Evolutionary conservation across 1,139 yeast genomes (phyloP).

Genomic region (Pichia sp.): DNA sequence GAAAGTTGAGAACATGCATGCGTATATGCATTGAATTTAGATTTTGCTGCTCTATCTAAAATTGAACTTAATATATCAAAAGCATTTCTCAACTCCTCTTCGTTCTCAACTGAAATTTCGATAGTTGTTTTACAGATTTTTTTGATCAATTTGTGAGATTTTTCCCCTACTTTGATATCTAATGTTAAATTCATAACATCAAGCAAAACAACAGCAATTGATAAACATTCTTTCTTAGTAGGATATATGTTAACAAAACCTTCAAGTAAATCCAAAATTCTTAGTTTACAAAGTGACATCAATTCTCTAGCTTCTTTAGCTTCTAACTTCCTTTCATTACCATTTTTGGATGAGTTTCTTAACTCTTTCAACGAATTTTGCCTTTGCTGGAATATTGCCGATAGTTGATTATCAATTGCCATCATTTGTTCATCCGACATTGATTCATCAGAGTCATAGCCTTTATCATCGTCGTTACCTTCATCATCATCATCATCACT

Average conservation of each 20-base stretch:
- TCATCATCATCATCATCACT: slow-evolving; percentile 26
- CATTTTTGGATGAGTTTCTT: slow-evolving; percentile 36
- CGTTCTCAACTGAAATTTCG: slow-evolving; percentile 7
- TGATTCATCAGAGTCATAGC: slow-evolving; percentile 49
- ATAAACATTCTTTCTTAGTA: slow-evolving; percentile 1
- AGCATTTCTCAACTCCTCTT: slow-evolving; percentile 14
- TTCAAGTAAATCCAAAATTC: slow-evolving; percentile 72
- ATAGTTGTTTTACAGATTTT: slow-evolving; percentile 51
- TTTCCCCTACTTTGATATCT: slow-evolving; percentile 62
- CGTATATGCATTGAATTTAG: slow-evolving; percentile 42
- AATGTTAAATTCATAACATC: slow-evolving; percentile 56
- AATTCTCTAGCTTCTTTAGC: slow-evolving; percentile 71
- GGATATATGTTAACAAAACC: slow-evolving; percentile 46
- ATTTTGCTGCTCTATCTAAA: slow-evolving; percentile 37
- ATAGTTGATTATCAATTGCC: slow-evolving; percentile 81
- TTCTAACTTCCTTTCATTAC: slow-evolving; percentile 63
- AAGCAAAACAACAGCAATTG: slow-evolving; percentile 41
- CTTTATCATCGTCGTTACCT: slow-evolving; percentile 26
- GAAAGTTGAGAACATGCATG: slow-evolving; percentile 57
- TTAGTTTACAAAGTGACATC: slow-evolving; percentile 69
- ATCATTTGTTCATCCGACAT: slow-evolving; percentile 98
- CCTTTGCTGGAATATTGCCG: slow-evolving; percentile 78
- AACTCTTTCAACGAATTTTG: slow-evolving; percentile 46
- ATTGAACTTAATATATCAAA: slow-evolving; percentile 32
- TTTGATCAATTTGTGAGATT: slow-evolving; percentile 67